phyloP scores from a whole-genome alignment of 495 filamentous ascomycete genomes.

The Aspergillus panamensis region DNA sequence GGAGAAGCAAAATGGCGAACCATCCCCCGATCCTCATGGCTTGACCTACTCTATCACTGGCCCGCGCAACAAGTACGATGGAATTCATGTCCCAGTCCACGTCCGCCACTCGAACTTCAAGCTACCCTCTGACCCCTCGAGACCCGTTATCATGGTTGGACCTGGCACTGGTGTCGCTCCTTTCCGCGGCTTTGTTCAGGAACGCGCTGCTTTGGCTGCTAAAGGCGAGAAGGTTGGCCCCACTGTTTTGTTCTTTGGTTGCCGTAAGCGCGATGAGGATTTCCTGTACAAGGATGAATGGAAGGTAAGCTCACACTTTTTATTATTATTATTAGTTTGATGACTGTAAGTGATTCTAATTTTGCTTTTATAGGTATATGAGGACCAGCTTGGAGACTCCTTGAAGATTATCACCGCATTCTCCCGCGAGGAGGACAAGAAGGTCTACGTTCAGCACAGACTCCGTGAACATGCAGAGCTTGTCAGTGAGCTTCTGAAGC shows the following conservation, averaged over 20 bases:
- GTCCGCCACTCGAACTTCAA: conserved; percentile 99
- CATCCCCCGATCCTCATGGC: conserved; percentile 79
- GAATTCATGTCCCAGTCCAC: conserved; percentile 92
- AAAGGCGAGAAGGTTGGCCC: conserved; percentile 82
- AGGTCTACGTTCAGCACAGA: conserved; percentile 96
- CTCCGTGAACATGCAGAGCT: conserved; percentile 77
- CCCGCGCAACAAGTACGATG: conserved; percentile 95
- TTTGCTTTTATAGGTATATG: conserved; percentile 60
- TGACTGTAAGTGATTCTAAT: not conserved
- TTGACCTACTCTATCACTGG: conserved; percentile 85
- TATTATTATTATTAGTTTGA: not conserved
- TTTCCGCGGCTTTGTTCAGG: conserved; percentile 93
- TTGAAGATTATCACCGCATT: conserved; percentile 90
- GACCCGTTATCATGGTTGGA: conserved; percentile 93
- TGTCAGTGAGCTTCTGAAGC: conserved; percentile 82
- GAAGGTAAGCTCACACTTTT: conserved; percentile 65
- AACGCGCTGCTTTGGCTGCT: conserved; percentile 76
- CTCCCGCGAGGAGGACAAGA: conserved; percentile 73
- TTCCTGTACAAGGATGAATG: conserved; percentile 91
- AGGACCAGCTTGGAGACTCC: conserved; percentile 75
- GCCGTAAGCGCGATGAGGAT: conserved; percentile 78
- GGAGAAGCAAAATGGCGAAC: conserved; percentile 92
- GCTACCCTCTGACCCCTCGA: conserved; percentile 89
- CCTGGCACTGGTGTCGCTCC: conserved; percentile 96
- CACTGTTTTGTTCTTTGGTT: conserved; percentile 92